Conservation (phyloP, 257 asterid genomes). For the Thymus mandschuricus region DNA sequence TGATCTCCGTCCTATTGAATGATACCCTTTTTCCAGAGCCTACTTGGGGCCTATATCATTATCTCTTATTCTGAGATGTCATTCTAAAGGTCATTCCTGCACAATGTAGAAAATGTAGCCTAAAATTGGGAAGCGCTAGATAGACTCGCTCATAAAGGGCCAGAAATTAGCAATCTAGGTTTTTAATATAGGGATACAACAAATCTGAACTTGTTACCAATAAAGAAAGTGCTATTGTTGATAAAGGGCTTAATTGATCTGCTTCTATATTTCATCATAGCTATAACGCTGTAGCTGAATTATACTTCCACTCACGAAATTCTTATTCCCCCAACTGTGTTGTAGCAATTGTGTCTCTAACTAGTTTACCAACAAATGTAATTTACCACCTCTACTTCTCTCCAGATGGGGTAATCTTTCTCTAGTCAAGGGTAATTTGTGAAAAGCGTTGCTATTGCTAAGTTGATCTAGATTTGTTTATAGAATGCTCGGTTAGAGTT, state of each 20-base stretch:
- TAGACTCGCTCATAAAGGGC: neutral
- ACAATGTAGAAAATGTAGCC: conserved; percentile 8
- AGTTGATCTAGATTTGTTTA: conserved; percentile 12
- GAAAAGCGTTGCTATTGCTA: neutral
- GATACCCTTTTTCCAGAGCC: conserved; percentile 12
- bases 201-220: neutral
- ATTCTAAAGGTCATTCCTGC: conserved; percentile 9
- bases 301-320: neutral
- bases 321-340: neutral
- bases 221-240: neutral
- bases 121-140: neutral
- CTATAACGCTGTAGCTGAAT: conserved; percentile 10
- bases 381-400: conserved; percentile 1
- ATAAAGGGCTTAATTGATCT: neutral
- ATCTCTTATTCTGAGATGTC: neutral
- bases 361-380: conserved; percentile 3
- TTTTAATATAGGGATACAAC: neutral
- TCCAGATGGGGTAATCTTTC: neutral
- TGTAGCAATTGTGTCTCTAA: neutral
- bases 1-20: neutral
- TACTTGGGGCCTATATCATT: neutral
- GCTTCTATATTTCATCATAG: conserved; percentile 1
- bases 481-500: neutral
- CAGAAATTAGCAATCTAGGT: neutral
- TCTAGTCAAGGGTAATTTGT: neutral